Percentiles rank a stretch among this genome's conserved stretches.
Evolutionary conservation across 768 basidiomycete species (phyloP).

Genomic region (Boletus patriciae): DNA sequence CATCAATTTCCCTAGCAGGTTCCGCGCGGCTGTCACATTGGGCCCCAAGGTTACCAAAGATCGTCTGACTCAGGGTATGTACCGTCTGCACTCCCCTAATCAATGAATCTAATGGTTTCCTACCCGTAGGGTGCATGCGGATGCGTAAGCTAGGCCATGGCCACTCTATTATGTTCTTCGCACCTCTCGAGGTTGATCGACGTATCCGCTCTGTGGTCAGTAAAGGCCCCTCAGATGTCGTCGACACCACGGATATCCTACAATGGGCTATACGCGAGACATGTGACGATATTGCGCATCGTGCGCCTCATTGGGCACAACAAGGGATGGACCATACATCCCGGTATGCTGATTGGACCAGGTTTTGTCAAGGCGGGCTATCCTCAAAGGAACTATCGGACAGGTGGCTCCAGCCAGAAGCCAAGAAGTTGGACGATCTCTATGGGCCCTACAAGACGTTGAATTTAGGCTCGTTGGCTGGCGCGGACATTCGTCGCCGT

Average conservation of each 20-base stretch:
- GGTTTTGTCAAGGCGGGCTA: neutral
- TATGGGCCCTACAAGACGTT: conserved; percentile 18
- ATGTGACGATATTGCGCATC: conserved; percentile 40
- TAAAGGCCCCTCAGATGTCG: neutral
- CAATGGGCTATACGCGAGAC: conserved; percentile 48
- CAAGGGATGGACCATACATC: conserved; percentile 31
- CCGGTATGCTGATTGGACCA: conserved; percentile 20
- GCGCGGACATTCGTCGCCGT: conserved; percentile 11
- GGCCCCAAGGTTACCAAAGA: too few species aligned
- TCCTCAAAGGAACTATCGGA: neutral
- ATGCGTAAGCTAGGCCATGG: conserved; percentile 50
- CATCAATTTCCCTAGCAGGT: too few species aligned
- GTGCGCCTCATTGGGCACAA: conserved; percentile 43
- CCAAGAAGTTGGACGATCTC: conserved; percentile 38
- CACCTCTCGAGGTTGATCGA: conserved; percentile 41
- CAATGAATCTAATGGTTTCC: neutral
- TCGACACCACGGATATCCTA: conserved; percentile 36
- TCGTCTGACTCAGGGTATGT: conserved; percentile 36
- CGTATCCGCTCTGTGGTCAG: conserved; percentile 32
- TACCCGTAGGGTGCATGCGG: conserved; percentile 48
- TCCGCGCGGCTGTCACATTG: too few species aligned
- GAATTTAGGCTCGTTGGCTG: neutral
- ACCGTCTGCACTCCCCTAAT: neutral
- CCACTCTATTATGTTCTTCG: conserved; percentile 51
- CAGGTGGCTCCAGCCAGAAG: conserved; percentile 43